These are phyloP conservation scores for Aspergillus nomiae DNA, from an alignment of 2,329 filamentous ascomycete genomes.

Conservation along the genomic window DNA sequence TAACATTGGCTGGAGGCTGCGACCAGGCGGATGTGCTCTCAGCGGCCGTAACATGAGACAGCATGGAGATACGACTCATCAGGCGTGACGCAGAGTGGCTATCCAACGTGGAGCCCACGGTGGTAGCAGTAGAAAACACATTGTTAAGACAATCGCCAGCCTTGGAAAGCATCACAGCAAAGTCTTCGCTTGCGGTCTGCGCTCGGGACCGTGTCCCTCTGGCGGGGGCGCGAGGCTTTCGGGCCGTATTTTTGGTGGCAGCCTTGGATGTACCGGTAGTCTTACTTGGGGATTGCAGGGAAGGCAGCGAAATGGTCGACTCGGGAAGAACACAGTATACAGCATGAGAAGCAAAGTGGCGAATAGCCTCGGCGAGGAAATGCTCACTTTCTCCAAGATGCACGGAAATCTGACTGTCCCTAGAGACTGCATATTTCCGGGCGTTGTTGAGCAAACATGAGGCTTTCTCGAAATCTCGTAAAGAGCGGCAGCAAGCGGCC, in stretches of 20 bases:
- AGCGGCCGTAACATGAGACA: conserved; percentile 43
- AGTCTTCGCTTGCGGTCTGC: conserved; percentile 36
- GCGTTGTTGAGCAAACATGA: conserved; percentile 52
- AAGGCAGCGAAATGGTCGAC: conserved; percentile 85
- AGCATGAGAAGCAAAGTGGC: conserved; percentile 70
- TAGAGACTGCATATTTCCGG: conserved; percentile 32
- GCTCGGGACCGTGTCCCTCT: conserved; percentile 29
- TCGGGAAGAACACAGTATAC: conserved; percentile 90
- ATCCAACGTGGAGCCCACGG: conserved; percentile 42
- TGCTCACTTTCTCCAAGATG: conserved; percentile 41
- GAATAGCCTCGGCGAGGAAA: conserved; percentile 41
- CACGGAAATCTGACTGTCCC: conserved; percentile 65
- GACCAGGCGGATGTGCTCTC: conserved; percentile 28
- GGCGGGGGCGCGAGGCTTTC: conserved; percentile 30
- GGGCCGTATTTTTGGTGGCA: conserved; percentile 25
- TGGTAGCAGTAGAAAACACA: conserved; percentile 35
- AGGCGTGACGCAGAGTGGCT: conserved; percentile 41
- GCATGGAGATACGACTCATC: conserved; percentile 45
- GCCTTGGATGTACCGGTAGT: conserved; percentile 25
- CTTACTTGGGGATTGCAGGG: conserved; percentile 51
- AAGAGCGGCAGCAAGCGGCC: conserved; percentile 49
- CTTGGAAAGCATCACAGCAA: conserved; percentile 38
- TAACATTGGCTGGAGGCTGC: conserved; percentile 40
- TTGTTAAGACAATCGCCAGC: conserved; percentile 37
- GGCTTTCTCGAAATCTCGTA: conserved; percentile 60